These are phyloP conservation scores for Albugo laibachii DNA, from an alignment of 352 stramenopile genomes.

Conservation along the genomic window DNA sequence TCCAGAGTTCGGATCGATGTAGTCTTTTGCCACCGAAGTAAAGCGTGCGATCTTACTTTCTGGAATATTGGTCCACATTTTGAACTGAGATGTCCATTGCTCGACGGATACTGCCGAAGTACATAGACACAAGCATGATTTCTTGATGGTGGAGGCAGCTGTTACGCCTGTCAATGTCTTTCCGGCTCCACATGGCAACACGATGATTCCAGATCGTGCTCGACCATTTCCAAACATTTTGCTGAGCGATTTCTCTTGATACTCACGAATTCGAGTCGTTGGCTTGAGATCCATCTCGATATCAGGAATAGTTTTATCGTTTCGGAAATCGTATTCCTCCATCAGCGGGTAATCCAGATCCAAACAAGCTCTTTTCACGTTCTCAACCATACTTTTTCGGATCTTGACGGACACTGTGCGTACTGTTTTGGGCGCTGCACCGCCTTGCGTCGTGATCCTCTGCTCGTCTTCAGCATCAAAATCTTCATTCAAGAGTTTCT, in stretches of 20 bases:
- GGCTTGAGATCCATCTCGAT: conserved; percentile 79
- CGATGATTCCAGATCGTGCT: conserved; percentile 97
- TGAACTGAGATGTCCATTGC: conserved; percentile 97
- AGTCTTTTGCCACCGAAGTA: conserved; percentile 65
- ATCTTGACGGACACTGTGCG: conserved; percentile 72
- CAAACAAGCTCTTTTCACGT: conserved; percentile 89
- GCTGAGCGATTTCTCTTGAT: conserved; percentile 96
- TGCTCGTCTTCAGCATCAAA: conserved; percentile 63
- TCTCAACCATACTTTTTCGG: conserved; percentile 77
- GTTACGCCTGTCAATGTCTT: conserved; percentile 85
- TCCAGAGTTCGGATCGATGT: conserved; percentile 56
- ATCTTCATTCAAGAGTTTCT: conserved; percentile 74
- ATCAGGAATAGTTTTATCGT: conserved; percentile 71
- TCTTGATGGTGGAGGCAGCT: conserved; percentile 93
- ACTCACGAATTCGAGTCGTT: conserved; percentile 89
- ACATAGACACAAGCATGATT: conserved; percentile 93
- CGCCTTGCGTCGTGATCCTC: conserved; percentile 11
- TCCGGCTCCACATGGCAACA: conserved; percentile 93
- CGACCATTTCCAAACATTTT: conserved; percentile 99
- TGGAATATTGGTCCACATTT: conserved; percentile 92
- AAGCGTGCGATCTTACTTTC: conserved; percentile 75
- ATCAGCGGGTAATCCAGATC: conserved; percentile 97
- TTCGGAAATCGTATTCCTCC: conserved; percentile 99
- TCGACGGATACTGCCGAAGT: conserved; percentile 95
- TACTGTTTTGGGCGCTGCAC: conserved; percentile 29